These are phyloP conservation scores for Erodium moschatum DNA, from an alignment of 441 rosid species.

Conservation along the genomic window DNA sequence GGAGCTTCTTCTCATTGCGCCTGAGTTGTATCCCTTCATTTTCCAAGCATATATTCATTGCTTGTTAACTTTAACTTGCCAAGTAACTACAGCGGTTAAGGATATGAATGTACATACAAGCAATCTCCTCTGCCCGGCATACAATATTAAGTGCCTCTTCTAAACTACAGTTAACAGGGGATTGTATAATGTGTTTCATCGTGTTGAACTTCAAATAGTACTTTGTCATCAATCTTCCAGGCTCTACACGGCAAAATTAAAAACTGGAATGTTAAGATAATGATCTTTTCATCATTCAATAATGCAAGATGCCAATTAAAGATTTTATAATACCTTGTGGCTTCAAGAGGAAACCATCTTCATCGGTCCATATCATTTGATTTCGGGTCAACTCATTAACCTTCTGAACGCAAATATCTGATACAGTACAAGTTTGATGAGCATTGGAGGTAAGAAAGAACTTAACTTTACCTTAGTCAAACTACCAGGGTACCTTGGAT, in stretches of 20 bases:
- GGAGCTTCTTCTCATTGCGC: slow-evolving; percentile 86
- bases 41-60: slow-evolving; percentile 22
- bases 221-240: slow-evolving; percentile 94
- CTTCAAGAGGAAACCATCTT: slow-evolving; percentile 79
- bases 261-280: slow-evolving; percentile 11
- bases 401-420: slow-evolving; percentile 79
- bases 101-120: slow-evolving; percentile 50
- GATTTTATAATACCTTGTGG: slow-evolving; percentile 58
- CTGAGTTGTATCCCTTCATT: slow-evolving; percentile 95
- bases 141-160: slow-evolving; percentile 68
- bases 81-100: slow-evolving; percentile 10
- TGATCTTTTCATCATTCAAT: slow-evolving; percentile 14
- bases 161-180: slow-evolving; percentile 56
- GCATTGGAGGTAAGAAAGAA: slow-evolving; percentile 18
- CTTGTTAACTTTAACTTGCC: slow-evolving; percentile 9
- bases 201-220: slow-evolving; percentile 82
- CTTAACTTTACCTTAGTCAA: slow-evolving; percentile 15
- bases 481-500: slow-evolving; percentile 51
- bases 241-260: slow-evolving; percentile 40
- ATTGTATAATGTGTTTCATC: slow-evolving; percentile 79
- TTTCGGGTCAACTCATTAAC: slow-evolving; percentile 65
- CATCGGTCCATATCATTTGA: slow-evolving; percentile 84
- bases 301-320: slow-evolving; percentile 17
- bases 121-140: slow-evolving; percentile 82
- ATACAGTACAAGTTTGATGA: slow-evolving; percentile 23